Conservation (phyloP, 1,284 basidiomycete species). For the Spongiforma sp. region DNA sequence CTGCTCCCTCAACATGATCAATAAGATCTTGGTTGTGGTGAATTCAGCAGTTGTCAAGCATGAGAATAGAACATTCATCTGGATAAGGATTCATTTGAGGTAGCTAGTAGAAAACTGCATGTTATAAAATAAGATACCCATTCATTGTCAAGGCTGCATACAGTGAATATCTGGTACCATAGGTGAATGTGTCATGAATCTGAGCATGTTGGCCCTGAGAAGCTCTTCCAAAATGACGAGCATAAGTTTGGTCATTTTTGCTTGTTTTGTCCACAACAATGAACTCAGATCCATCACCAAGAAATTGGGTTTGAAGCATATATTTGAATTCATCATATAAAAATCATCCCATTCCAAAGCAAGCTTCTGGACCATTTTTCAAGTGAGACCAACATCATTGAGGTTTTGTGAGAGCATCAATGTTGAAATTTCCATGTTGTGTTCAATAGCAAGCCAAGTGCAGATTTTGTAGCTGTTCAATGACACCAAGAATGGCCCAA, state of each 20-base stretch:
- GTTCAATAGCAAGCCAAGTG: background rate
- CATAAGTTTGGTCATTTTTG: background rate
- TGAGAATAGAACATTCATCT: background rate
- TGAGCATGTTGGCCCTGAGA: background rate
- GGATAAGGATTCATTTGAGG: conserved; percentile 13
- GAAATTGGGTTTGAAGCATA: background rate
- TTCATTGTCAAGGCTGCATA: background rate
- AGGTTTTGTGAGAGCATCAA: background rate
- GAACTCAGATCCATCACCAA: background rate
- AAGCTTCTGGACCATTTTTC: background rate
- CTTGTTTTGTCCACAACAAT: background rate
- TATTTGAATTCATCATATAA: background rate
- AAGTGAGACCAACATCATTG: background rate
- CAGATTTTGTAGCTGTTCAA: background rate
- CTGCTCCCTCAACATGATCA: conserved; percentile 1
- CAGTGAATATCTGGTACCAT: background rate
- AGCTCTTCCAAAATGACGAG: background rate
- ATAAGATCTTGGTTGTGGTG: conserved; percentile 10
- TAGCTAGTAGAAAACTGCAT: background rate
- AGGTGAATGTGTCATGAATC: background rate
- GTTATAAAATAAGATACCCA: background rate
- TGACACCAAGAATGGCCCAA: background rate
- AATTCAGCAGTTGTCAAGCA: conserved; percentile 12
- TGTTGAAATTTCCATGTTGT: background rate
- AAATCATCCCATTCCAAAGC: background rate